phyloP scores from a whole-genome alignment of 805 yeast genomes.

The Lipomyces spencermartinsiae region DNA sequence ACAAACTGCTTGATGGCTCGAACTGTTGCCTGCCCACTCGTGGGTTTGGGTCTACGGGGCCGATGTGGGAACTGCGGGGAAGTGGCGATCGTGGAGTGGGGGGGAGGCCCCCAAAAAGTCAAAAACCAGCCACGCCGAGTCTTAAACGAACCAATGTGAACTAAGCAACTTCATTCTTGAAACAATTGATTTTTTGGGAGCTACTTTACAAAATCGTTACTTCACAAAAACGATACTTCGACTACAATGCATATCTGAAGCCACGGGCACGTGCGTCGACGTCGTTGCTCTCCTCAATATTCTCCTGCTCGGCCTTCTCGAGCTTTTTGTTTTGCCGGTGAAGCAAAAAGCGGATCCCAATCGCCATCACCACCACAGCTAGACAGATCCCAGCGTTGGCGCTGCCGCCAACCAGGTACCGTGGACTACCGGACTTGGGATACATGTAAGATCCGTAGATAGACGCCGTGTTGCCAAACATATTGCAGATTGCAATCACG shows the following conservation, averaged over 20 bases:
- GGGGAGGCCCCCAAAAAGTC: too few relatives aligned
- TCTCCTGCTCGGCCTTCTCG: conserved; percentile 26
- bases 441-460: conserved; percentile 24
- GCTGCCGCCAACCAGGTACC: conserved; percentile 30
- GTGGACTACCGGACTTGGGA: conserved; percentile 20
- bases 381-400: conserved; percentile 23
- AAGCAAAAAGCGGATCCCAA: conserved; percentile 20
- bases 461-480: conserved; percentile 27
- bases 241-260: conserved; percentile 22
- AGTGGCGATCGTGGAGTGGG: too few relatives aligned
- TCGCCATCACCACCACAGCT: conserved; percentile 15
- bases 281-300: conserved; percentile 8
- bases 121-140: too few relatives aligned
- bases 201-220: background rate
- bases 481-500: conserved; percentile 27
- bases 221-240: background rate
- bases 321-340: conserved; percentile 22
- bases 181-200: too few relatives aligned
- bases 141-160: too few relatives aligned
- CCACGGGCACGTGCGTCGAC: conserved; percentile 13
- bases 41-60: too few relatives aligned
- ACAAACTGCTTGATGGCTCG: background rate
- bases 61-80: too few relatives aligned
- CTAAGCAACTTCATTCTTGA: too few relatives aligned
- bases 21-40: too few relatives aligned